Percentiles rank a stretch among this genome's conserved stretches.
phyloP scores from a whole-genome alignment of 305 asterid species.

The Petunia hybrid region DNA sequence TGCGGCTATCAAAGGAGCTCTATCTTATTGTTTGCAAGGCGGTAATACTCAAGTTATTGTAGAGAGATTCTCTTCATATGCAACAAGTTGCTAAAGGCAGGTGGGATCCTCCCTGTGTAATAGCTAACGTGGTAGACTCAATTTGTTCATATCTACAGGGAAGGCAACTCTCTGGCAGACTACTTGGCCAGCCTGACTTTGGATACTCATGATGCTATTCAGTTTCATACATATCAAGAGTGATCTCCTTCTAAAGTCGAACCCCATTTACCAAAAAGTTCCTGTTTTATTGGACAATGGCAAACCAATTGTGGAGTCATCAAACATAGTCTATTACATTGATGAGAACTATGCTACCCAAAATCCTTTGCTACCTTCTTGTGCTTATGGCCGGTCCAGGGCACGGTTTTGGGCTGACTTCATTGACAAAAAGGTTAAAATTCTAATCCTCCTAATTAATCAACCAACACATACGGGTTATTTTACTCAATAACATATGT shows the following conservation, averaged over 20 bases:
- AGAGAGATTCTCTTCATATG: too few species aligned
- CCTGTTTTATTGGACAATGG: constrained; percentile 69
- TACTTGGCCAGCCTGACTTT: too few species aligned
- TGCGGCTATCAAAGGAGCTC: too few species aligned
- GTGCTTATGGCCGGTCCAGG: constrained; percentile 58
- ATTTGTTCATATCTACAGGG: too few species aligned
- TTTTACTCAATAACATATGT: not conserved
- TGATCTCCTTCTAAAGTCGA: constrained; percentile 58
- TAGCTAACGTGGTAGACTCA: too few species aligned
- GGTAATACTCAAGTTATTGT: too few species aligned
- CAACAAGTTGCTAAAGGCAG: too few species aligned
- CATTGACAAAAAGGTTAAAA: constrained; percentile 71
- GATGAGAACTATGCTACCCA: constrained; percentile 58
- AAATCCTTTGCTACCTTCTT: constrained; percentile 54
- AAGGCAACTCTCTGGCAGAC: too few species aligned
- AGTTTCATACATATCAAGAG: constrained; percentile 43
- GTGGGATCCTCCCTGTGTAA: too few species aligned
- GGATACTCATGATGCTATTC: too few species aligned
- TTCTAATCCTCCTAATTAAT: not conserved
- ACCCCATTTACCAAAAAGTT: constrained; percentile 71
- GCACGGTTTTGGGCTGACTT: constrained; percentile 82
- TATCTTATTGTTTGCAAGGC: too few species aligned
- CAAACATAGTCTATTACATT: constrained; percentile 67
- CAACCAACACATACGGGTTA: too few species aligned
- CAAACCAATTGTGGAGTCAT: constrained; percentile 67